phyloP scores from a whole-genome alignment of 768 basidiomycete species.

The Kwoniella dendrophila region DNA sequence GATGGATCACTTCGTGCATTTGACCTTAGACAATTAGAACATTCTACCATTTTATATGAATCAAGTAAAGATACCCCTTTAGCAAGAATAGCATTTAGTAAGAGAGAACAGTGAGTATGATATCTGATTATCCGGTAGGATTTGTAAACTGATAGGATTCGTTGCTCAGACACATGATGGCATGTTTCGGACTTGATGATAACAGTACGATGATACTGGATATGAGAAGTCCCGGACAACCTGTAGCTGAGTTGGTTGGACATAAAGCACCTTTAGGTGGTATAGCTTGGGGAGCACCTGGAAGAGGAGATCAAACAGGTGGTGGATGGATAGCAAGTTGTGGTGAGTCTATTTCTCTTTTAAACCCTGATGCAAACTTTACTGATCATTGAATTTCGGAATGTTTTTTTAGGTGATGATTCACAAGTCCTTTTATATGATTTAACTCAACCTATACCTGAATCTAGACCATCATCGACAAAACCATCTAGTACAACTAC shows the following conservation, averaged over 20 bases:
- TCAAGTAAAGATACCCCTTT: conserved; percentile 54
- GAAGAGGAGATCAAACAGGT: conserved; percentile 56
- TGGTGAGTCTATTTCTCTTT: conserved; percentile 61
- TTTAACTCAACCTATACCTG: conserved; percentile 58
- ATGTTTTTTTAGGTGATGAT: conserved; percentile 72
- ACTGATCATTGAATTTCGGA: conserved; percentile 17
- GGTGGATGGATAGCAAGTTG: conserved; percentile 84
- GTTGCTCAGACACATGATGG: conserved; percentile 79
- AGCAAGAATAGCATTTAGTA: conserved; percentile 54
- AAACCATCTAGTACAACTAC: conserved; percentile 17
- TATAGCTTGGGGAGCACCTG: conserved; percentile 81
- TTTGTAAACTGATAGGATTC: background rate
- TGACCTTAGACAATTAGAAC: conserved; percentile 92
- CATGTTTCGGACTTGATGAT: conserved; percentile 94
- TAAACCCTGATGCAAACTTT: background rate
- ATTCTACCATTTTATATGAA: conserved; percentile 97
- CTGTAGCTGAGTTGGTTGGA: conserved; percentile 85
- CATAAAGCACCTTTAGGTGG: conserved; percentile 82
- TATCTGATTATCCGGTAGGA: background rate
- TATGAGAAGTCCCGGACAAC: conserved; percentile 93
- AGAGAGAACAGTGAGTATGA: conserved; percentile 58
- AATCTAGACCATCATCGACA: conserved; percentile 49
- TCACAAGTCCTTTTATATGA: conserved; percentile 95
- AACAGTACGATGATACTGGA: conserved; percentile 88
- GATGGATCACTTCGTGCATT: conserved; percentile 96